These are phyloP conservation scores for Phytopythium kandeliae DNA, from an alignment of 352 stramenopile genomes.

Conservation along the genomic window DNA sequence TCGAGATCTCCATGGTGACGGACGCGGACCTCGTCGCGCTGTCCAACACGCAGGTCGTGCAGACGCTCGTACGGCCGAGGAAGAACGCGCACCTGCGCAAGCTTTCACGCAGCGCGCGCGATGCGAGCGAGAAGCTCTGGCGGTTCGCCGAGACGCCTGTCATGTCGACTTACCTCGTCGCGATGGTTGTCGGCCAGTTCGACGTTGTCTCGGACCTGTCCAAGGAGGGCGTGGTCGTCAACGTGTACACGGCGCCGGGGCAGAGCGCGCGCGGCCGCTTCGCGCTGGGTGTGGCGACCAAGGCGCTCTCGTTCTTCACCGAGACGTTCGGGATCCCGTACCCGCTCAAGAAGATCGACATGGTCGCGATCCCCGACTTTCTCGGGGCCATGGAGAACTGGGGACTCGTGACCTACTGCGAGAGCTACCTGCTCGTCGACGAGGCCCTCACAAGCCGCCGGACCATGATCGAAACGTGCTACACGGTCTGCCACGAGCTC, in stretches of 20 bases:
- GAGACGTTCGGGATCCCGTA: conserved; percentile 85
- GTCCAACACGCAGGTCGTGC: conserved; percentile 95
- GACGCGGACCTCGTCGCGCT: conserved; percentile 89
- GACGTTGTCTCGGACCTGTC: conserved; percentile 91
- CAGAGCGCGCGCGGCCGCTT: conserved; percentile 89
- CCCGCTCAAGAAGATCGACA: conserved; percentile 98
- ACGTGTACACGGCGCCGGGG: conserved; percentile 93
- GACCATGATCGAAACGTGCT: conserved; percentile 74
- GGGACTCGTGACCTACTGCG: conserved; percentile 95
- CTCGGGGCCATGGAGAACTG: conserved; percentile 95
- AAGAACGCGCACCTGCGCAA: conserved; percentile 52
- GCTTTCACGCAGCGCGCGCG: conserved; percentile 29
- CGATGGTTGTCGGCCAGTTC: conserved; percentile 95
- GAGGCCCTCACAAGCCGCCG: conserved; percentile 49
- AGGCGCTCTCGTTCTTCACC: conserved; percentile 69
- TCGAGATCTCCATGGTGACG: conserved; percentile 91
- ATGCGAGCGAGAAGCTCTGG: conserved; percentile 57
- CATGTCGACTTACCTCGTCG: conserved; percentile 98
- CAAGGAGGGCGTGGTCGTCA: conserved; percentile 89
- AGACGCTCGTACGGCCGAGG: conserved; percentile 55
- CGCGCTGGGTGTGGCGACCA: conserved; percentile 70
- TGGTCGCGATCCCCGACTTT: conserved; percentile 96
- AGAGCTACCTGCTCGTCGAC: conserved; percentile 89
- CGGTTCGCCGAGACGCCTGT: conserved; percentile 91
- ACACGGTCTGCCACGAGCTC: conserved; percentile 96